Evolutionary conservation across 2,329 filamentous ascomycete genomes (phyloP).

Genomic region (Ophiostoma himal-ulmi): DNA sequence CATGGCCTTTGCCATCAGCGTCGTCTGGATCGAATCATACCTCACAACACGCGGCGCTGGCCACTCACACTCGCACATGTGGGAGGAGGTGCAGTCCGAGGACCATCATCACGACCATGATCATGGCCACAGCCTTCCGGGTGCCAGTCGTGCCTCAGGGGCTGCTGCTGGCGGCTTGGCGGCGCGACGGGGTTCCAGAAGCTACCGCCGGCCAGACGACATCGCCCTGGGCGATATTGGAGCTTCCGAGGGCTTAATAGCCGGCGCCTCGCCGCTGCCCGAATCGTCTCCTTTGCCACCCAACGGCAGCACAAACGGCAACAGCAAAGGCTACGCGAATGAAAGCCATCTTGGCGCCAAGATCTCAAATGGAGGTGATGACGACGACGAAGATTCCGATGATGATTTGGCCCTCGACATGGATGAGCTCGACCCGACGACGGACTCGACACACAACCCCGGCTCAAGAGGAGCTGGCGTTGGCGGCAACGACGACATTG

Average conservation of each 20-base stretch:
- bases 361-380: slow-evolving; percentile 25
- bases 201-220: slow-evolving; percentile 40
- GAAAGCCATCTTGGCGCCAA: not conserved
- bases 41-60: slow-evolving; percentile 66
- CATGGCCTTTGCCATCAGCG: slow-evolving; percentile 74
- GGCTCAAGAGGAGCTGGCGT: not conserved
- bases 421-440: slow-evolving; percentile 49
- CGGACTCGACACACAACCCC: slow-evolving; percentile 7
- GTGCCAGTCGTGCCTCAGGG: not conserved
- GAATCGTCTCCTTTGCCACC: slow-evolving; percentile 42
- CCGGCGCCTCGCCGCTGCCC: slow-evolving; percentile 53
- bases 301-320: slow-evolving; percentile 24
- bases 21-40: slow-evolving; percentile 83
- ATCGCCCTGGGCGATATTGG: slow-evolving; percentile 50
- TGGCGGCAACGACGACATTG: slow-evolving; percentile 15
- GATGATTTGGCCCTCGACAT: slow-evolving; percentile 54
- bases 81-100: slow-evolving; percentile 43
- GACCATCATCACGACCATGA: slow-evolving; percentile 24
- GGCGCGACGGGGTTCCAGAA: slow-evolving; percentile 34
- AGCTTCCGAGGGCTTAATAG: slow-evolving; percentile 50
- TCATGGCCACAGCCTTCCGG: slow-evolving; percentile 25
- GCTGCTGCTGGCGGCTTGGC: slow-evolving; percentile 33
- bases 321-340: slow-evolving; percentile 29
- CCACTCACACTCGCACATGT: slow-evolving; percentile 54
- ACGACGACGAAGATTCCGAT: slow-evolving; percentile 41